Base-by-base conservation (phyloP, 2,329 filamentous ascomycete species). In the Hypoxylon sp. region DNA sequence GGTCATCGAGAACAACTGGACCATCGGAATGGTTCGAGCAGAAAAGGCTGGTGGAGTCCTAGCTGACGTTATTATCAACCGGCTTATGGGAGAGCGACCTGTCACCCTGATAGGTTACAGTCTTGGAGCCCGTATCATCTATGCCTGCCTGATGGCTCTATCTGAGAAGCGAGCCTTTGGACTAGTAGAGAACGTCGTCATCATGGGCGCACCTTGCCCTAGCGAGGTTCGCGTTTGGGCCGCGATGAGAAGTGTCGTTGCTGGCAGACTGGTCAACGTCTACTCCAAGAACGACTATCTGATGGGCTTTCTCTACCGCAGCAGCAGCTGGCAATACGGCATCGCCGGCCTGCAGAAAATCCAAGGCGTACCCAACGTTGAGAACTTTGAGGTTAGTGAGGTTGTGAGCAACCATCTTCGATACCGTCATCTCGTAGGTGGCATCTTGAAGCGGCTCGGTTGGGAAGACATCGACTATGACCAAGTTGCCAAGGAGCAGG, bases 261-360 rank as follows among this genome's bases (percentile, higher is more conserved):
- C 89, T 43, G 94, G 94, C 0, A 89, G 94, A 21, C 84, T 98
- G n/a, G 86, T 98, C 75, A 98, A 98, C 73, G 93, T 96, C 2
- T 98, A 91, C 78, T 97, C 93, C 0, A 89, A 91, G 56, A 92
- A 93, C 50, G 95, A 98, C 78, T 94, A 93, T 71, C 89, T 98
- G 23, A 89, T 98, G 2, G 94, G 90, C 0, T 97, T 98, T 77
- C 83, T 98, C 41, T 97, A 95, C 78, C 90, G 95, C 55, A 93
- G 89, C 2, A 93, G 91, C 59, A 93, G 91, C 72, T 87, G 95
- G 53, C 90, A 96, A 70, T 90, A 91, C 67, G 94, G 95, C 1
- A 86, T 98, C 34, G 94, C 94, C 0, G 95, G 95, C 0, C 81
- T 98, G 17, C 91, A 97, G 77, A 86, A 87, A 14, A 87, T 96